phyloP scores from a whole-genome alignment of 768 basidiomycete genomes.

The Trametes meyenii region DNA sequence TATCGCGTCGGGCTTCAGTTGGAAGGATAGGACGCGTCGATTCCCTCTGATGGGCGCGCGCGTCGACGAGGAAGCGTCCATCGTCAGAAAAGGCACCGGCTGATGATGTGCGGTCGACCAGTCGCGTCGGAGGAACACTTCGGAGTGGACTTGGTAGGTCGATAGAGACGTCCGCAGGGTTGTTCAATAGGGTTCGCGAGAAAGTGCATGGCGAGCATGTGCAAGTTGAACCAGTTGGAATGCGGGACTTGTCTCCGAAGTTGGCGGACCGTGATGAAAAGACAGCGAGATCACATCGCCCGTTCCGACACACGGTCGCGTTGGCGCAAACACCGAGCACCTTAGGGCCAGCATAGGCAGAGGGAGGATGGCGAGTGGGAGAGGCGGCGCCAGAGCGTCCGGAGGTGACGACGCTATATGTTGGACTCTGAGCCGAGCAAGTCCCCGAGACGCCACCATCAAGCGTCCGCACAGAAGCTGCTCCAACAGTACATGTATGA shows the following conservation, averaged over 20 bases:
- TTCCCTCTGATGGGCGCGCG: too few relatives aligned
- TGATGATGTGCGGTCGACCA: too few relatives aligned
- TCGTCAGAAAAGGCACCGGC: too few relatives aligned
- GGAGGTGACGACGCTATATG: slow-evolving; percentile 12
- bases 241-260: background rate
- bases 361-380: background rate
- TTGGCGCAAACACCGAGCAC: background rate
- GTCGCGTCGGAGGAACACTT: too few relatives aligned
- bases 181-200: background rate
- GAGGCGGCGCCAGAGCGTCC: background rate
- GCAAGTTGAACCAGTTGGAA: background rate
- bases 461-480: slow-evolving; percentile 5
- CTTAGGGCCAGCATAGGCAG: background rate
- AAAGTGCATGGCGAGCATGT: background rate
- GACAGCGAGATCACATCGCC: background rate
- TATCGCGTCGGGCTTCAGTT: too few relatives aligned
- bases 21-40: too few relatives aligned
- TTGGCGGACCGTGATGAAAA: slow-evolving; percentile 1
- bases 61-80: too few relatives aligned
- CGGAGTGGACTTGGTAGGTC: too few relatives aligned
- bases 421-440: slow-evolving; percentile 18
- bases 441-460: slow-evolving; percentile 23
- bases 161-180: too few relatives aligned
- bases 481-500: slow-evolving; percentile 14
- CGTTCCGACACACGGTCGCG: background rate